Conservation (phyloP, 805 yeast species). For the Blastobotrys peoriensis region DNA sequence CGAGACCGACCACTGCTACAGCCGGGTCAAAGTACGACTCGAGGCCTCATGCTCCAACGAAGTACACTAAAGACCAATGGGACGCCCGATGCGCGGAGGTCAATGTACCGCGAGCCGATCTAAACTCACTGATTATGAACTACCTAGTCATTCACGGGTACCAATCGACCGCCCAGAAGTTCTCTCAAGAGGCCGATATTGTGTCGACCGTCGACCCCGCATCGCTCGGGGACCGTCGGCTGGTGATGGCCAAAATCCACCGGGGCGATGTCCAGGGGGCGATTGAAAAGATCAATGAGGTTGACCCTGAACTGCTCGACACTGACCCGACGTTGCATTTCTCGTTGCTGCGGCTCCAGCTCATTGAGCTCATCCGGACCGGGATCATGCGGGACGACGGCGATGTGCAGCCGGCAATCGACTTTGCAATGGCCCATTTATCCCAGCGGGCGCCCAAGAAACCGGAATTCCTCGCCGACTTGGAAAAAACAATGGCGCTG, state of each 20-base stretch:
- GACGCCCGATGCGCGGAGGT: slow-evolving; percentile 22
- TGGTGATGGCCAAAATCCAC: slow-evolving; percentile 48
- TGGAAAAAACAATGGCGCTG: slow-evolving; percentile 81
- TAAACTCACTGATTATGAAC: slow-evolving; percentile 56
- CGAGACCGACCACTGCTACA: too few species aligned
- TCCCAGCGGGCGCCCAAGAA: slow-evolving; percentile 53
- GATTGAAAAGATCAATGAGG: slow-evolving; percentile 48
- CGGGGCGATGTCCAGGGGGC: slow-evolving; percentile 58
- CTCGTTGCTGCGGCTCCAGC: slow-evolving; percentile 60
- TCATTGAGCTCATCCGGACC: slow-evolving; percentile 74
- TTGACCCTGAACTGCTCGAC: slow-evolving; percentile 62
- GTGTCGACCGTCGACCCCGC: slow-evolving; percentile 36
- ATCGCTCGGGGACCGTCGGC: slow-evolving; percentile 47
- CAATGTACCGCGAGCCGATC: slow-evolving; percentile 21
- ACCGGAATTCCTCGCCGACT: slow-evolving; percentile 53
- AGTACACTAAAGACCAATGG: slow-evolving; percentile 26
- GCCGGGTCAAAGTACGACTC: neutral
- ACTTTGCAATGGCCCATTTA: slow-evolving; percentile 37
- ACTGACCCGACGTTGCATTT: slow-evolving; percentile 61
- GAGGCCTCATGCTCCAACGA: slow-evolving; percentile 5
- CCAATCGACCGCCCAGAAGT: slow-evolving; percentile 55
- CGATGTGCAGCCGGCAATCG: slow-evolving; percentile 24
- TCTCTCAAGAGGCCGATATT: slow-evolving; percentile 48
- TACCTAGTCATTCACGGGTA: slow-evolving; percentile 76
- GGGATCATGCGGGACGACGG: slow-evolving; percentile 32